These are phyloP conservation scores for Fonsecaea pedrosoi DNA, from an alignment of 2,329 filamentous ascomycete species.

Conservation along the genomic window DNA sequence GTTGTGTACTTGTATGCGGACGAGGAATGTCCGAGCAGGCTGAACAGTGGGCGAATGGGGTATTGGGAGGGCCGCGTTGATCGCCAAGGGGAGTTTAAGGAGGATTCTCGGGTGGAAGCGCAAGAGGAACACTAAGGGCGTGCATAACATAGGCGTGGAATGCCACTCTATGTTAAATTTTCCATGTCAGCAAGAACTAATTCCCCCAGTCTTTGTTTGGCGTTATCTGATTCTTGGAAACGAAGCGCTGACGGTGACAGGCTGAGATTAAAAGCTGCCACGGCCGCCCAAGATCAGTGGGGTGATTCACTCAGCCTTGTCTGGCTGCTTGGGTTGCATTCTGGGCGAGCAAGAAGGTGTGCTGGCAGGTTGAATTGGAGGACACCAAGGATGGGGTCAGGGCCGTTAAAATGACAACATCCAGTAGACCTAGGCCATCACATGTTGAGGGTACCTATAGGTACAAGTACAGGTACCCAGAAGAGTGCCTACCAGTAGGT, in stretches of 20 bases:
- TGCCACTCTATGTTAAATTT: slow-evolving; percentile 11
- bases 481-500: too few relatives aligned
- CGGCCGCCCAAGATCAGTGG: not conserved
- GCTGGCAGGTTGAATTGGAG: not conserved
- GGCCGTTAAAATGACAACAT: slow-evolving; percentile 8
- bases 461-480: too few relatives aligned
- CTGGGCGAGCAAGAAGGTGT: not conserved
- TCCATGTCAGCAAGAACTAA: not conserved
- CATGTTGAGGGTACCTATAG: too few relatives aligned
- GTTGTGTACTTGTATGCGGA: not conserved
- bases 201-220: not conserved
- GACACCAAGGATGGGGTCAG: not conserved
- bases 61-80: not conserved
- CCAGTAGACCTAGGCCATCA: not conserved
- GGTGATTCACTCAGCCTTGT: not conserved
- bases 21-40: slow-evolving; percentile 5
- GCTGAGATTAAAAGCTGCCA: not conserved
- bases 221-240: not conserved
- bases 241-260: not conserved
- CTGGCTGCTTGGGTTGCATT: not conserved
- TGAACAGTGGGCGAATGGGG: not conserved
- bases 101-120: not conserved
- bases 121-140: not conserved
- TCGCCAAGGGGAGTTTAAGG: slow-evolving; percentile 1
- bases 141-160: not conserved